These are phyloP conservation scores for Starmerella sp. DNA, from an alignment of 805 yeast species.

Conservation along the genomic window DNA sequence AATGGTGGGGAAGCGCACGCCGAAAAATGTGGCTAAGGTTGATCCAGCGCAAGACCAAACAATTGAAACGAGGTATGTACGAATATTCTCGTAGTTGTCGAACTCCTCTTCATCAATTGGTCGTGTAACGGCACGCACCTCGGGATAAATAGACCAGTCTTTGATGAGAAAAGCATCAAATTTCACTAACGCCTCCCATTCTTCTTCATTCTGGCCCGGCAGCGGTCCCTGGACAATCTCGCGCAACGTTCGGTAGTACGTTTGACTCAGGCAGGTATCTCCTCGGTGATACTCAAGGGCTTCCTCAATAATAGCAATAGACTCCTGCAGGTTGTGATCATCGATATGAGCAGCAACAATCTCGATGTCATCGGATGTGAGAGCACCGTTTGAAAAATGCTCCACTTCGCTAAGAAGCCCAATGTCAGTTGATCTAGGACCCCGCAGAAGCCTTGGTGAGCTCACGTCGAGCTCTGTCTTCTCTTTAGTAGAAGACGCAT, in stretches of 20 bases:
- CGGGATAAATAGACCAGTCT: conserved; percentile 48
- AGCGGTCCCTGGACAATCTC: conserved; percentile 19
- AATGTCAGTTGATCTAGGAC: neutral
- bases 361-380: conserved; percentile 14
- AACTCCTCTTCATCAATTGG: conserved; percentile 37
- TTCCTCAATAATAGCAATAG: conserved; percentile 33
- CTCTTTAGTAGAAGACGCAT: no score
- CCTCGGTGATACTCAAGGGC: conserved; percentile 35
- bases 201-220: conserved; percentile 16
- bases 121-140: conserved; percentile 46
- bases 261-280: conserved; percentile 39
- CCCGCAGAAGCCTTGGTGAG: no score
- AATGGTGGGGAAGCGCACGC: conserved; percentile 45
- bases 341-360: conserved; percentile 12
- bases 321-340: conserved; percentile 30
- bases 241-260: conserved; percentile 31
- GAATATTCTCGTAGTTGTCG: conserved; percentile 35
- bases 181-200: conserved; percentile 21
- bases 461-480: no score
- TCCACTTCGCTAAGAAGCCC: conserved; percentile 1
- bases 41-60: conserved; percentile 44
- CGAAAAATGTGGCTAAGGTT: conserved; percentile 32
- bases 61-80: conserved; percentile 41
- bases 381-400: conserved; percentile 7
- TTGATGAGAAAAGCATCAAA: conserved; percentile 36